A percentile compares a stretch with the other conserved stretches of the same genome.
These are phyloP conservation scores for Podospora australis DNA, from an alignment of 495 filamentous ascomycete genomes.

Conservation along the genomic window DNA sequence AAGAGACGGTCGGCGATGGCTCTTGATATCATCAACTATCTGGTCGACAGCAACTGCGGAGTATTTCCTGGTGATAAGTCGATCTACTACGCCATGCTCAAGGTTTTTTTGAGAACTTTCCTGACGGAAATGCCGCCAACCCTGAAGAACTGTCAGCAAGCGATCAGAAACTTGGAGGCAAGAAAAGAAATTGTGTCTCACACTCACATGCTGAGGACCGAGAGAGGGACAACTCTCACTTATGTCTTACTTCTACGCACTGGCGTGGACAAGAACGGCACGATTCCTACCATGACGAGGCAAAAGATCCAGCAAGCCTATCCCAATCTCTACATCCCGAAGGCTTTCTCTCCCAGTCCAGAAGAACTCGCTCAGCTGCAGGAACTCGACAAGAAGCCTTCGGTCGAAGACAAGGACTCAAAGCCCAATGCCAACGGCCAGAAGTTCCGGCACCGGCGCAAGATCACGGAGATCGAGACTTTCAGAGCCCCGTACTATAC, in stretches of 20 bases:
- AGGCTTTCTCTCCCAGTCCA: constrained; percentile 33
- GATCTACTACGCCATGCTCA: constrained; percentile 66
- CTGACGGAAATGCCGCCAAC: constrained; percentile 28
- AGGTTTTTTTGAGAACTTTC: constrained; percentile 47
- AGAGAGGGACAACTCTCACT: constrained; percentile 16
- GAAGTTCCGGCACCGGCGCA: constrained; percentile 25
- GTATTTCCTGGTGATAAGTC: constrained; percentile 69
- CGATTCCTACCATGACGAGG: constrained; percentile 22
- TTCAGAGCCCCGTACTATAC: constrained; percentile 34
- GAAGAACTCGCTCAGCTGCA: constrained; percentile 29
- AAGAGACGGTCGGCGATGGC: constrained; percentile 26
- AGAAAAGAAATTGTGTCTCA: constrained; percentile 20
- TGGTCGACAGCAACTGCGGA: constrained; percentile 62
- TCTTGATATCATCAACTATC: constrained; percentile 59
- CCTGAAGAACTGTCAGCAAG: constrained; percentile 35
- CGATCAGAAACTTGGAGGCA: constrained; percentile 36
- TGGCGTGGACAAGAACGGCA: constrained; percentile 21
- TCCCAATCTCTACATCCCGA: constrained; percentile 37
- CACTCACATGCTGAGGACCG: constrained; percentile 26
- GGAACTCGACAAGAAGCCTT: constrained; percentile 15
- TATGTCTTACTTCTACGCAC: constrained; percentile 20
- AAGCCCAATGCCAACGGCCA: constrained; percentile 24
- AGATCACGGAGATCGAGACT: constrained; percentile 28
- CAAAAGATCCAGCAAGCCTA: constrained; percentile 38
- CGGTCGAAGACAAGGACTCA: constrained; percentile 4